Conservation (phyloP, 805 yeast species). For the Wickerhamiella lipophila region DNA sequence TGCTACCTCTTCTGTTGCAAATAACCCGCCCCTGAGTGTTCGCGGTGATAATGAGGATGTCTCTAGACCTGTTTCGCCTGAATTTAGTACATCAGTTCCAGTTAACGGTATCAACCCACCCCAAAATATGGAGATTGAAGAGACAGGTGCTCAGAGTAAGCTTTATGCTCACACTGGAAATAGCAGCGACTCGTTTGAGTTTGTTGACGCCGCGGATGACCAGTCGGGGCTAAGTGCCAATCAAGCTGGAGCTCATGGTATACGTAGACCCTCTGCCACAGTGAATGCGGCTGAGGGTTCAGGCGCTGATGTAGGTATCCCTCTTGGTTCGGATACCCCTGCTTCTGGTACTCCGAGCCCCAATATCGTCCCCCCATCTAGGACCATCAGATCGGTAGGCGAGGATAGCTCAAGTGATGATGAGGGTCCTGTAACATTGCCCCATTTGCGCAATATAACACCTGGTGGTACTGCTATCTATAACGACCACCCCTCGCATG, state of each 20-base stretch:
- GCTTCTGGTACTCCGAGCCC: neutral
- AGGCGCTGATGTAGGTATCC: neutral
- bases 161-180: conserved; percentile 12
- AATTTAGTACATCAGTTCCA: conserved; percentile 19
- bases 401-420: conserved; percentile 24
- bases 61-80: conserved; percentile 25
- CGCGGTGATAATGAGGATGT: conserved; percentile 48
- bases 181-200: conserved; percentile 25
- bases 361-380: neutral
- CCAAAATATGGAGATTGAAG: conserved; percentile 9
- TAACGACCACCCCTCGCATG: neutral
- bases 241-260: neutral
- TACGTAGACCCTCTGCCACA: no score
- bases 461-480: conserved; percentile 2
- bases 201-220: conserved; percentile 27
- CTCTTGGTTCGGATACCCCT: neutral
- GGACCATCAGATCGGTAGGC: neutral
- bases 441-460: conserved; percentile 1
- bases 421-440: conserved; percentile 22
- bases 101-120: conserved; percentile 18
- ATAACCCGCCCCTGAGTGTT: conserved; percentile 82
- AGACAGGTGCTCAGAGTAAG: conserved; percentile 1
- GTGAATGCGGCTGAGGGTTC: no score
- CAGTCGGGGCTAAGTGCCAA: neutral
- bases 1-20: conserved; percentile 78